Percentiles rank a stretch among this genome's conserved stretches.
phyloP scores from a whole-genome alignment of 176 grass and related monocot species.

The Lolium rigidum region DNA sequence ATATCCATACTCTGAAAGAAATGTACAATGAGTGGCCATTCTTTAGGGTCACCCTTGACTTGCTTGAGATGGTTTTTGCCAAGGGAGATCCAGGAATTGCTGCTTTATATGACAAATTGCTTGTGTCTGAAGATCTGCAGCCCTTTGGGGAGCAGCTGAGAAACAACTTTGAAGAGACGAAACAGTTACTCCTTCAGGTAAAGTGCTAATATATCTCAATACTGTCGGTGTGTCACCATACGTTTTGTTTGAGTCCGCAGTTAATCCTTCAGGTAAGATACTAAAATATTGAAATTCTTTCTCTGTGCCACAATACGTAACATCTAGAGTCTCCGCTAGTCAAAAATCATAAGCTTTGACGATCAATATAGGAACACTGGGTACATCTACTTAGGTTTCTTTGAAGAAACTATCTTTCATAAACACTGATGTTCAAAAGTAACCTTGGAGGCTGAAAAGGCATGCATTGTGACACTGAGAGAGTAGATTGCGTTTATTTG shows the following conservation, averaged over 20 bases:
- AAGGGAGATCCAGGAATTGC: constrained; percentile 98
- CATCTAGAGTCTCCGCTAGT: neutral
- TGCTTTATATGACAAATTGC: constrained; percentile 88
- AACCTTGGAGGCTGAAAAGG: neutral
- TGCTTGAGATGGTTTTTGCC: constrained; percentile 99
- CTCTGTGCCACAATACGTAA: too few relatives aligned
- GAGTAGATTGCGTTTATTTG: neutral
- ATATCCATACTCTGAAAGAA: constrained; percentile 76
- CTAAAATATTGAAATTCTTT: neutral
- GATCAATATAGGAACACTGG: neutral
- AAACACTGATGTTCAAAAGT: neutral
- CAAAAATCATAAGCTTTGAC: neutral
- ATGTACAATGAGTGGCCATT: constrained; percentile 99
- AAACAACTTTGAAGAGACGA: constrained; percentile 91
- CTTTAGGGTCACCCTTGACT: constrained; percentile 97
- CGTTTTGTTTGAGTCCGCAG: neutral
- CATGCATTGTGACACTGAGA: neutral
- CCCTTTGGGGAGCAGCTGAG: constrained; percentile 80
- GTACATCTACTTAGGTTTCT: neutral
- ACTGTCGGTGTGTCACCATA: neutral
- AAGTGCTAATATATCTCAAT: constrained; percentile 18
- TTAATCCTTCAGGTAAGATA: neutral
- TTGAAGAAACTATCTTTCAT: neutral
- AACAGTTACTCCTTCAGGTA: constrained; percentile 91
- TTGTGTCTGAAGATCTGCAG: constrained; percentile 77